These are phyloP conservation scores for Apophysomyces trapeziformis DNA, from an alignment of 371 early-diverging fungal genomes.

Conservation along the genomic window DNA sequence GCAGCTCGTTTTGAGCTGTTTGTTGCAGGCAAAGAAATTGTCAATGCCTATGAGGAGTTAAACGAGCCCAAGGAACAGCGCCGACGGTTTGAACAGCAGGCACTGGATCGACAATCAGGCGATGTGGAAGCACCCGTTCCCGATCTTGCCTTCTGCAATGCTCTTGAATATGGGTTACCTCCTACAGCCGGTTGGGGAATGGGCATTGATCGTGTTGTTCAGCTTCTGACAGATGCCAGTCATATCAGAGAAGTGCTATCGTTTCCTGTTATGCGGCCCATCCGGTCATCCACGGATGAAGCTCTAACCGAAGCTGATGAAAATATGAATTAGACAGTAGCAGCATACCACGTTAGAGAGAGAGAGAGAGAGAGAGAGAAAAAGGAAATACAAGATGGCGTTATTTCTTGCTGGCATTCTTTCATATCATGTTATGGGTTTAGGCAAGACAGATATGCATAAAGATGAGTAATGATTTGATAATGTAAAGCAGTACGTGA, in stretches of 20 bases:
- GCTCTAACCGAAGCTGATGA: not conserved
- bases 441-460: too few relatives aligned
- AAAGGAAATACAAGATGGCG: too few relatives aligned
- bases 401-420: too few relatives aligned
- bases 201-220: conserved; percentile 94
- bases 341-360: too few relatives aligned
- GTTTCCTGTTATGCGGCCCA: conserved; percentile 73
- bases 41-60: conserved; percentile 99
- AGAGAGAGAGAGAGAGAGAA: too few relatives aligned
- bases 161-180: conserved; percentile 95
- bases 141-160: conserved; percentile 88
- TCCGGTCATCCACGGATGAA: not conserved
- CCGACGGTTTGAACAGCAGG: conserved; percentile 77
- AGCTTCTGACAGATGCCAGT: conserved; percentile 83
- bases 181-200: conserved; percentile 99
- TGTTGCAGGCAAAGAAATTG: conserved; percentile 90
- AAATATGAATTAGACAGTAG: not conserved
- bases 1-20: conserved; percentile 95
- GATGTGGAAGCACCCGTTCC: conserved; percentile 85
- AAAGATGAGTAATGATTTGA: too few relatives aligned
- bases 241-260: conserved; percentile 94
- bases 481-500: too few relatives aligned
- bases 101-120: conserved; percentile 68
- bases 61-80: conserved; percentile 98
- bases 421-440: too few relatives aligned